Base-by-base conservation (phyloP, 2,329 filamentous ascomycete species). In the Ophiostoma ulmi region DNA sequence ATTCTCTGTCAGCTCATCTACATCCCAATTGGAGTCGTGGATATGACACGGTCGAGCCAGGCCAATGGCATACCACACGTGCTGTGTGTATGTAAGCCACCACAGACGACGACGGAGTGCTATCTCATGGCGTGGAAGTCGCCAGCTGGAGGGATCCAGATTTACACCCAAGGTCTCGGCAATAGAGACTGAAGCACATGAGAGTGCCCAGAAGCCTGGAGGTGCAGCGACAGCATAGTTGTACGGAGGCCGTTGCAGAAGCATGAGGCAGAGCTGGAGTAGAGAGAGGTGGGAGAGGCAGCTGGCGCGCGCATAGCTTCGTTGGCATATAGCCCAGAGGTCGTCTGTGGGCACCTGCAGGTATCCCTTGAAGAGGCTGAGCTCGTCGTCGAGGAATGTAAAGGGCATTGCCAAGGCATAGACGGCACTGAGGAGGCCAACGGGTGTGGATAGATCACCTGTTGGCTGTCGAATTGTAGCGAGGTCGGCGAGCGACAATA, bases 321-420 rank as follows among this genome's bases (percentile, higher is more conserved):
- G 74, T 20, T 75, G 70, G 0, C 74, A 73, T 4, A 76, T 72
- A 14, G 74, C 75, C 75, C 75, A 76, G 2, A 77, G 73, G n/a
- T 75, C 74, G n/a, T 75, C 75, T 1, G 75, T 74, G 5, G 75
- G 72, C 11, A 76, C 75, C 38, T 73, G 68, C 7, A 69, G 68
- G 65, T 77, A 77, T 38, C 75, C 76, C 35, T 75, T 75, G 13
- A 72, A 72, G 13, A 76, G 70, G 68, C 75, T 76, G 2, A 76
- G 69, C 70, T 76, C 74, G 66, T 77, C 76, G 69, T 76, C 76
- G 1, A 76, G 69, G 38, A 76, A 77, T 17, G 73, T 75, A 65
- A 76, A 77, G 0, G 75, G 76, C 38, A 74, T 71, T 0, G 76
- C 75, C 52, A 77, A 67, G 17, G 74, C 75, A 26, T 75, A 76